Evolutionary conservation across 2,329 filamentous ascomycete genomes (phyloP).

Genomic region (Pezicula neosporulosa): DNA sequence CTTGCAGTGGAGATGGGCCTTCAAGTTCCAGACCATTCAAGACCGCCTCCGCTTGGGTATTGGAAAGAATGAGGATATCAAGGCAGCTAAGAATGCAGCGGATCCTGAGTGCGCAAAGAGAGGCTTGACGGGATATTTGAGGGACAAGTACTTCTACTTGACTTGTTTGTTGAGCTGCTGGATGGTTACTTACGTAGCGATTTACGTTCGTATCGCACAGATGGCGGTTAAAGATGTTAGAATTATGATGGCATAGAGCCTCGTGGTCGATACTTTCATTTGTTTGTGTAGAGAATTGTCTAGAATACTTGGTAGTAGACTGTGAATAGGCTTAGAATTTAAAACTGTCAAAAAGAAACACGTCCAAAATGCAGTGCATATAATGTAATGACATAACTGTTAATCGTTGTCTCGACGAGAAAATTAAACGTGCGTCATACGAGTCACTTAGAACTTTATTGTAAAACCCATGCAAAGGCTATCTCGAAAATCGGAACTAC

Average conservation of each 20-base stretch:
- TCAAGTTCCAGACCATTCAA: conserved; percentile 1
- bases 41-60: background rate
- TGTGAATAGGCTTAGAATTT: no score
- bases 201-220: background rate
- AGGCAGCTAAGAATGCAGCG: background rate
- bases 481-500: no score
- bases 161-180: background rate
- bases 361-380: no score
- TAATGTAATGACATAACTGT: no score
- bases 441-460: no score
- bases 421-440: no score
- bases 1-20: conserved; percentile 2
- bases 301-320: no score
- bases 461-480: no score
- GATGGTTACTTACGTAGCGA: conserved; percentile 1
- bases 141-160: conserved; percentile 1
- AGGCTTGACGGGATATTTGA: background rate
- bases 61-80: background rate
- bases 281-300: no score
- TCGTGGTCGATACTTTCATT: no score
- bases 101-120: background rate
- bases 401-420: no score
- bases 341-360: no score
- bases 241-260: background rate
- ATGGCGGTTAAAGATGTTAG: background rate